Base-by-base conservation (phyloP, 192 early-diverging fungal genomes). In the Jimgerdemannia lactiflua region DNA sequence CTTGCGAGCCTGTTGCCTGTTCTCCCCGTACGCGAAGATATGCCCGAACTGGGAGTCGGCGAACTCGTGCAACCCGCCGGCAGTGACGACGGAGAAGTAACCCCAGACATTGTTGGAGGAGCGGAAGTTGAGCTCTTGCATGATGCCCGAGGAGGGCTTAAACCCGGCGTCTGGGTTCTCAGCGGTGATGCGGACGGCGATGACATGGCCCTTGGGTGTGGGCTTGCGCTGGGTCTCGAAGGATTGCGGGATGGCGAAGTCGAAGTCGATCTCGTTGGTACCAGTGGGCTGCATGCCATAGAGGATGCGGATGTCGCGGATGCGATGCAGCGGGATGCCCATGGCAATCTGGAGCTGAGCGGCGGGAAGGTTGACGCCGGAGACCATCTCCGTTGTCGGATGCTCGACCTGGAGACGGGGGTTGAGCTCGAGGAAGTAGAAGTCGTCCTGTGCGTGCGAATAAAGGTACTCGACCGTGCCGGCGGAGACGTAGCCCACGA, bases 31-130 rank as follows among this genome's bases (percentile, higher is more conserved):
- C 10, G 97, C 91, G 76, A 99, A 99, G 72, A 99, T 94, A 85
- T 99, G 98, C 43, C 98, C 98, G 78, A 99, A 99, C 85, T 99
- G 98, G 40, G 95, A 97, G 80, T 99, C 98, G n/a, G 98, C 98
- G 87, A 93, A 99, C 81, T 99, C 98, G 85, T 99, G 98, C 74
- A 99, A 89, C 74, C 96, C 97, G 75, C 98, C 97, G 42, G 93
- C 91, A 39, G 95, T 89, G 77, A 92, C 94, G 64, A 99, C 97
- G 6, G 95, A 96, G 85, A 99, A 99, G 88, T 98, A 98, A n/a
- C 98, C 98, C 98, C 98, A 98, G 43, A 99, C 98, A 71, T 98
- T 98, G 64, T 91, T 95, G 82, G 94, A 95, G 72, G 91, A 93
- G 54, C 96, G 86, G 88, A 99, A 99, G 85, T 98, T 99, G 69